These are phyloP conservation scores for Volutella citrinella DNA, from an alignment of 2,329 filamentous ascomycete species.

Conservation along the genomic window DNA sequence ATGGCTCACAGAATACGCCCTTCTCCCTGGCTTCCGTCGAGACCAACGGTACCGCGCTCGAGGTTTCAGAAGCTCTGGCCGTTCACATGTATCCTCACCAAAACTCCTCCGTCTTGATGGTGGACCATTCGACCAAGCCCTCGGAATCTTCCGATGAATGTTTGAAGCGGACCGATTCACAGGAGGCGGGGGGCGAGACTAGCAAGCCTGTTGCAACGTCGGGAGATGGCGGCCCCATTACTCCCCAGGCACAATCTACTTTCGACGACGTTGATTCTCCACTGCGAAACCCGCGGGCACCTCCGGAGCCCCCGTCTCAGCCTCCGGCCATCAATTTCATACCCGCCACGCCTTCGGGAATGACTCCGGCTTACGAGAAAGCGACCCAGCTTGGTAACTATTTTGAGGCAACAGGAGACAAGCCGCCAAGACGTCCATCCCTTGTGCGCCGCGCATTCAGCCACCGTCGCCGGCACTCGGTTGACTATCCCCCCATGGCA, in stretches of 20 bases:
- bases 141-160: slow-evolving; percentile 42
- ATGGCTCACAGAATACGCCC: slow-evolving; percentile 57
- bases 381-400: slow-evolving; percentile 52
- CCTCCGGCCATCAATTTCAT: slow-evolving; percentile 55
- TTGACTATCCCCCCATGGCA: slow-evolving; percentile 39
- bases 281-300: slow-evolving; percentile 58
- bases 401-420: slow-evolving; percentile 45
- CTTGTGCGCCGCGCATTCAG: slow-evolving; percentile 53
- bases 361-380: slow-evolving; percentile 54
- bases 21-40: slow-evolving; percentile 62
- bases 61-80: slow-evolving; percentile 61
- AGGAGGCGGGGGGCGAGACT: slow-evolving; percentile 28
- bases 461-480: slow-evolving; percentile 43
- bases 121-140: slow-evolving; percentile 52
- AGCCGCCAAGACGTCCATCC: slow-evolving; percentile 46
- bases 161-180: slow-evolving; percentile 18
- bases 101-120: slow-evolving; percentile 61
- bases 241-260: slow-evolving; percentile 46
- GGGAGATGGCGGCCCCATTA: slow-evolving; percentile 41
- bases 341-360: slow-evolving; percentile 59
- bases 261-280: slow-evolving; percentile 59
- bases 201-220: slow-evolving; percentile 38
- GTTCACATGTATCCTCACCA: slow-evolving; percentile 63
- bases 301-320: slow-evolving; percentile 48
- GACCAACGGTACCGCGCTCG: slow-evolving; percentile 58